These are phyloP conservation scores for Lumnitzera racemosa DNA, from an alignment of 345 rosid genomes.

Conservation along the genomic window DNA sequence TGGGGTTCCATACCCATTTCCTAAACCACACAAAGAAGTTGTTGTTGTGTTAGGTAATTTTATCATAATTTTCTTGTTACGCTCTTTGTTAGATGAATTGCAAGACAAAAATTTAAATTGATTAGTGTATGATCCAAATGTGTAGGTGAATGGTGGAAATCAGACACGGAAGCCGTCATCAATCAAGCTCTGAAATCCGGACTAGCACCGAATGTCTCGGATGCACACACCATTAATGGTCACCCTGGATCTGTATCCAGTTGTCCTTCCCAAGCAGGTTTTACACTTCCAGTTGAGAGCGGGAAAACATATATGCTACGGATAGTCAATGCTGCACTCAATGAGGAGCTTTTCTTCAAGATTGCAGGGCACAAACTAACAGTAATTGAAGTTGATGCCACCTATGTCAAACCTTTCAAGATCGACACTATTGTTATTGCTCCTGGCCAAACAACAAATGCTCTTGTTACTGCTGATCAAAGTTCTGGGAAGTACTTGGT, in stretches of 20 bases:
- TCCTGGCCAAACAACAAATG: conserved; percentile 20
- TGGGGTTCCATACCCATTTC: no score
- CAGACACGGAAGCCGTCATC: conserved; percentile 17
- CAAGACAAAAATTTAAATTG: no score
- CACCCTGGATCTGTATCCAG: background rate
- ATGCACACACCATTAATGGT: no score
- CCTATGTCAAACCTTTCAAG: conserved; percentile 21
- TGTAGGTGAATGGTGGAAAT: conserved; percentile 34
- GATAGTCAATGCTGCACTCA: conserved; percentile 4
- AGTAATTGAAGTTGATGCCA: conserved; percentile 27
- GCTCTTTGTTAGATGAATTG: no score
- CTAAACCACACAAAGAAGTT: no score
- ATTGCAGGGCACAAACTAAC: conserved; percentile 21
- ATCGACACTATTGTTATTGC: conserved; percentile 21
- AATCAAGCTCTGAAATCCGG: conserved; percentile 18
- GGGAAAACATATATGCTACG: conserved; percentile 26
- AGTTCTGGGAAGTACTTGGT: conserved; percentile 23
- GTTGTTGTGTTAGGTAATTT: no score
- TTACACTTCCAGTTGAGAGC: conserved; percentile 12
- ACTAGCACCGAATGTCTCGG: conserved; percentile 8
- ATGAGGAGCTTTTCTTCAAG: conserved; percentile 25
- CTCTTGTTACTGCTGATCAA: conserved; percentile 5
- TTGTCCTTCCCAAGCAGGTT: conserved; percentile 20
- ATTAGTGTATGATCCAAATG: no score
- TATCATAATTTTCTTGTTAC: no score